Conservation (phyloP, 176 grass and related monocot species). For the Zoysia japonica region DNA sequence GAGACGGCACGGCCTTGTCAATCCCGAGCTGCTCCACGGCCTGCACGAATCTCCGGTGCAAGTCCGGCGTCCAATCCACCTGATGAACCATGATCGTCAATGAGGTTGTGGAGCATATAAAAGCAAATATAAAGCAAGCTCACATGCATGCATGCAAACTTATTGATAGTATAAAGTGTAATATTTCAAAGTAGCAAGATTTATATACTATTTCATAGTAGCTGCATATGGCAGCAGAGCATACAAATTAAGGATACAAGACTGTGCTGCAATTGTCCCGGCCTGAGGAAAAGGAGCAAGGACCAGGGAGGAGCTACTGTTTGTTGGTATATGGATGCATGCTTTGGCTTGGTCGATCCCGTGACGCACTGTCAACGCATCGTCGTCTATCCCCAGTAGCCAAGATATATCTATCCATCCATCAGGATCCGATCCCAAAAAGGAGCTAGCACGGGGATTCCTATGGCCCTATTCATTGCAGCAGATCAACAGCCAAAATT, state of each 20-base stretch:
- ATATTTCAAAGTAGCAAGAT: no score
- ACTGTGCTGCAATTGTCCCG: background rate
- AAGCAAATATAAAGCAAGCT: background rate
- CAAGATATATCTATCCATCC: conserved; percentile 15
- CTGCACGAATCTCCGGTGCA: conserved; percentile 94
- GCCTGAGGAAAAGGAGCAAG: background rate
- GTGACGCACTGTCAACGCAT: conserved; percentile 27
- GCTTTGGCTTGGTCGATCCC: conserved; percentile 27
- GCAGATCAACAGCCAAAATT: background rate
- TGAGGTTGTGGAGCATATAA: background rate
- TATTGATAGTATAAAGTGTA: no score
- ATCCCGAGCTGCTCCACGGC: conserved; percentile 96
- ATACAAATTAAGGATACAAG: background rate
- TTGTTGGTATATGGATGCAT: background rate
- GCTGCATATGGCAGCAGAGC: background rate
- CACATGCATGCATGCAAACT: background rate
- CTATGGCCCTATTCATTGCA: conserved; percentile 42
- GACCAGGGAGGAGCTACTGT: background rate
- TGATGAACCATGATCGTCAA: background rate
- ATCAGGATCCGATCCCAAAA: conserved; percentile 9
- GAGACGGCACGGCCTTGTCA: conserved; percentile 92
- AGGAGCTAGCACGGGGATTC: conserved; percentile 28
- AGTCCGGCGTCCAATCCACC: conserved; percentile 99
- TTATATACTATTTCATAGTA: background rate
- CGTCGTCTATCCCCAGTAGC: background rate